phyloP scores from a whole-genome alignment of 2,329 filamentous ascomycete genomes.

The Pseudogymnoascus sp. region DNA sequence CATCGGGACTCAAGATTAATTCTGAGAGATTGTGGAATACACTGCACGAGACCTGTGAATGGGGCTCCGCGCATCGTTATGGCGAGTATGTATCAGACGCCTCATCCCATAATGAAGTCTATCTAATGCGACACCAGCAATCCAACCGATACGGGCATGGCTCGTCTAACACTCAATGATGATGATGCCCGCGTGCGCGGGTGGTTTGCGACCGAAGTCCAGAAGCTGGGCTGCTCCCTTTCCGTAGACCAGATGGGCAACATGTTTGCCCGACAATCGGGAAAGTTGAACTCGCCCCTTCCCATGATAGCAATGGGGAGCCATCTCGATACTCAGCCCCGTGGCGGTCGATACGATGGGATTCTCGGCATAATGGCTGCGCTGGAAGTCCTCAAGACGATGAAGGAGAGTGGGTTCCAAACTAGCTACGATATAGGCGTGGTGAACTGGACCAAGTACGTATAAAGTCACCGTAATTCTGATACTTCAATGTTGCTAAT shows the following conservation, averaged over 20 bases:
- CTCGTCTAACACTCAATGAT: conserved; percentile 59
- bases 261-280: conserved; percentile 62
- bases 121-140: no score
- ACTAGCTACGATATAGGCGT: conserved; percentile 45
- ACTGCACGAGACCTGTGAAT: no score
- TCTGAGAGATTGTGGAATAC: no score
- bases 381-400: conserved; percentile 57
- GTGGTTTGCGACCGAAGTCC: conserved; percentile 60
- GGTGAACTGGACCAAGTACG: conserved; percentile 22
- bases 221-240: conserved; percentile 54
- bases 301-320: conserved; percentile 59
- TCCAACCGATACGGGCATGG: conserved; percentile 47
- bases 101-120: no score
- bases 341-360: conserved; percentile 59
- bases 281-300: conserved; percentile 39
- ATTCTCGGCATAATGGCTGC: conserved; percentile 65
- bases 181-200: conserved; percentile 60
- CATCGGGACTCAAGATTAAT: no score
- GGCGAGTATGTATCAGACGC: no score
- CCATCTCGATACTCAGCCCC: conserved; percentile 55
- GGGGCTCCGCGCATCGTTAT: no score
- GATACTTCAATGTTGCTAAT: no score
- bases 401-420: conserved; percentile 57
- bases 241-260: conserved; percentile 70
- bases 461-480: no score